phyloP scores from a whole-genome alignment of 176 grass and related monocot species.

The Chloris gayana region DNA sequence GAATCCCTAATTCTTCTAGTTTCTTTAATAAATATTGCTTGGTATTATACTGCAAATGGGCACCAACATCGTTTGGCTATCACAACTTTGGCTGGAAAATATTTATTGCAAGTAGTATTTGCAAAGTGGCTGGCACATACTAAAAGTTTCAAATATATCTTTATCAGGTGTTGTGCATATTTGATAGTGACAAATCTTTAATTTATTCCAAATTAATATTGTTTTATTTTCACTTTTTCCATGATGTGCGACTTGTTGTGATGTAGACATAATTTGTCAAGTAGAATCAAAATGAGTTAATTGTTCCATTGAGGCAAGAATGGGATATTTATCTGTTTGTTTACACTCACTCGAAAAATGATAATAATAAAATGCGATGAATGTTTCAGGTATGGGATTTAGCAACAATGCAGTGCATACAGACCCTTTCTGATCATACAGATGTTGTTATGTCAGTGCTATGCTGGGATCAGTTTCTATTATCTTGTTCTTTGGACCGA shows the following conservation, averaged over 20 bases:
- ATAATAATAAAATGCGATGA: conserved; percentile 23
- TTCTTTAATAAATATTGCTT: background rate
- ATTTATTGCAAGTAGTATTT: conserved; percentile 26
- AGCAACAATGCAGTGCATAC: conserved; percentile 82
- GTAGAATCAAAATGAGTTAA: conserved; percentile 16
- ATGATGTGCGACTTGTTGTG: background rate
- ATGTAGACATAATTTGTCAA: conserved; percentile 20
- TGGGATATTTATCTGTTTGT: conserved; percentile 13
- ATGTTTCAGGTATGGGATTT: conserved; percentile 96
- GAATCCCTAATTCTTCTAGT: no score
- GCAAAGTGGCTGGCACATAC: background rate
- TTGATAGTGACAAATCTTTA: background rate
- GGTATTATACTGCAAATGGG: background rate
- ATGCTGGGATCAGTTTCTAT: conserved; percentile 96
- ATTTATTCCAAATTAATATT: conserved; percentile 12
- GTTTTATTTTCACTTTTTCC: conserved; percentile 6
- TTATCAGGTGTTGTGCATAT: background rate
- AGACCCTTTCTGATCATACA: conserved; percentile 87
- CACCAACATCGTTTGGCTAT: conserved; percentile 6
- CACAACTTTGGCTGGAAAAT: conserved; percentile 17
- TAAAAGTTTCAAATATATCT: background rate
- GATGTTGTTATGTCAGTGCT: conserved; percentile 87
- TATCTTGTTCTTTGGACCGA: conserved; percentile 94
- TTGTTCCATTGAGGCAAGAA: conserved; percentile 14
- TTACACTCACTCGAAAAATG: conserved; percentile 30